Evolutionary conservation across 192 early-diverging fungal genomes (phyloP).

Genomic region (Phycomyces blakesleeanus): DNA sequence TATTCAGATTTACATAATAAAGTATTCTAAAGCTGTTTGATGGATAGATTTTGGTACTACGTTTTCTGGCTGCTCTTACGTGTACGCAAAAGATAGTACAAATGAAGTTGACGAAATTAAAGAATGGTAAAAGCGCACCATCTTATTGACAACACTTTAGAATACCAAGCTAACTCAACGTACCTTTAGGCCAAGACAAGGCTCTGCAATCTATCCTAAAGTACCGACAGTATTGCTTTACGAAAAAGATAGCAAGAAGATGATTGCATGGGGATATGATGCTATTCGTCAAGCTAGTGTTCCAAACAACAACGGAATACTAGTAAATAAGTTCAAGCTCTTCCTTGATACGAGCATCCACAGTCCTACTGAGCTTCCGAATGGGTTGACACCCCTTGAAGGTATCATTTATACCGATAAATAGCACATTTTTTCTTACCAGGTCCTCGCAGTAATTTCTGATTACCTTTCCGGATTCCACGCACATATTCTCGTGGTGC

Average conservation of each 20-base stretch:
- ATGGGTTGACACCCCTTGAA: conserved; percentile 41
- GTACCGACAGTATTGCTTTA: conserved; percentile 40
- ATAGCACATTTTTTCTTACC: too few species aligned
- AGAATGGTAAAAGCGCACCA: conserved; percentile 16
- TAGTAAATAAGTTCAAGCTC: conserved; percentile 45
- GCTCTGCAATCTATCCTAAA: conserved; percentile 8
- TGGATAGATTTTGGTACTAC: conserved; percentile 34
- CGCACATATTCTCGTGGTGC: conserved; percentile 37
- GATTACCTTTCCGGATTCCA: conserved; percentile 46
- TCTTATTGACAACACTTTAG: too few species aligned
- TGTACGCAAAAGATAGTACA: conserved; percentile 33
- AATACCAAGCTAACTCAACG: background rate
- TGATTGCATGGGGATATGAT: conserved; percentile 43
- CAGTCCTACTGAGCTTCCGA: conserved; percentile 33
- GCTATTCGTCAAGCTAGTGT: conserved; percentile 36
- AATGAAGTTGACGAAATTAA: conserved; percentile 45
- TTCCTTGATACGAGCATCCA: conserved; percentile 43
- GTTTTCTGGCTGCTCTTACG: conserved; percentile 44
- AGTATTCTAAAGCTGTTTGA: too few species aligned
- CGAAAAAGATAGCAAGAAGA: conserved; percentile 30
- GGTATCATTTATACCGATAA: background rate
- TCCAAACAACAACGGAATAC: conserved; percentile 38
- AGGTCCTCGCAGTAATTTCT: conserved; percentile 35
- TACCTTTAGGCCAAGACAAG: background rate
- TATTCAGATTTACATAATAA: too few species aligned